Percentiles rank a stretch among this genome's conserved stretches.
phyloP scores from a whole-genome alignment of 2,329 filamentous ascomycete genomes.

The Hymenoscyphus fructigenus region DNA sequence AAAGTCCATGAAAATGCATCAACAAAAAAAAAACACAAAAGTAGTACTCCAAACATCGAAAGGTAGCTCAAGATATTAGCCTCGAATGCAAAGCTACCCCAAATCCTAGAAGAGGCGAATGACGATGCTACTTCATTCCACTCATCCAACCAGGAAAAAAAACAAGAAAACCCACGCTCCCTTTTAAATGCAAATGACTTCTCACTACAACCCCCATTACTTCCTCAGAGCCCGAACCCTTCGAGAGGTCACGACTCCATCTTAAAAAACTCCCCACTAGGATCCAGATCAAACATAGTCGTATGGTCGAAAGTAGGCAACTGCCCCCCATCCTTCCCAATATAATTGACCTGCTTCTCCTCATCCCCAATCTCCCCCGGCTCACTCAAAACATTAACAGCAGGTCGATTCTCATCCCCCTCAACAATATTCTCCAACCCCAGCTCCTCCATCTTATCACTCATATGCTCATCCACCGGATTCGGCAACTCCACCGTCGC shows the following conservation, averaged over 20 bases:
- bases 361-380: background rate
- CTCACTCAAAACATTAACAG: background rate
- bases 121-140: background rate
- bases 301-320: background rate
- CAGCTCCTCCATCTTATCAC: slow-evolving; percentile 19
- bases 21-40: too few species aligned
- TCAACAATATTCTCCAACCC: slow-evolving; percentile 10
- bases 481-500: slow-evolving; percentile 30
- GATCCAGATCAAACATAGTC: slow-evolving; percentile 7
- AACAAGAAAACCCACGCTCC: slow-evolving; percentile 1
- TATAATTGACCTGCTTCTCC: background rate
- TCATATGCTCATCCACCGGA: slow-evolving; percentile 31
- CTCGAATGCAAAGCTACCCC: too few species aligned
- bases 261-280: slow-evolving; percentile 7
- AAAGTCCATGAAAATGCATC: too few species aligned
- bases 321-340: background rate
- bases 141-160: slow-evolving; percentile 1
- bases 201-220: background rate
- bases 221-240: background rate
- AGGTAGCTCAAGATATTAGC: too few species aligned
- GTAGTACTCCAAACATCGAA: too few species aligned
- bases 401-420: background rate
- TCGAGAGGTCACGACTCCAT: slow-evolving; percentile 2
- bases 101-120: too few species aligned
- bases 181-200: background rate